A percentile compares a stretch with the other conserved stretches of the same genome.
Evolutionary conservation across 2,329 filamentous ascomycete genomes (phyloP).

Genomic region (Chrysoporthe puriensis): DNA sequence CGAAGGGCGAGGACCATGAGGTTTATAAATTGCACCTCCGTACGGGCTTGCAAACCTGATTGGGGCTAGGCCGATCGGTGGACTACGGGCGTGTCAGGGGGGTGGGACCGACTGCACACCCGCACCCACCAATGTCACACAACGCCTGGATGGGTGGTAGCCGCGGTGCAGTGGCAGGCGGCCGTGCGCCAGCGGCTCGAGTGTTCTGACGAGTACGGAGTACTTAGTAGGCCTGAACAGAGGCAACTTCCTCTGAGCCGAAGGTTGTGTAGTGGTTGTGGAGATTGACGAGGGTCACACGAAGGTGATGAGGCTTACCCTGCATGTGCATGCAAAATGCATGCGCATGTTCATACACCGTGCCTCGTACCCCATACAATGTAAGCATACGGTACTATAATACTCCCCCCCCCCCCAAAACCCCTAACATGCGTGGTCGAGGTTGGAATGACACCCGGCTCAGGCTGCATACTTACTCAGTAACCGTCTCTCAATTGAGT

Average conservation of each 20-base stretch:
- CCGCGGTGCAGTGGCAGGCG: neutral
- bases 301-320: neutral
- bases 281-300: neutral
- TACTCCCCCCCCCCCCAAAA: neutral
- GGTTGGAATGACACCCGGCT: neutral
- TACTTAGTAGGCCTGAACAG: neutral
- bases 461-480: neutral
- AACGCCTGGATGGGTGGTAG: neutral
- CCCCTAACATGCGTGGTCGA: neutral
- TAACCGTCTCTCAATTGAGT: too few relatives aligned
- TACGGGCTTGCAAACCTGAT: neutral
- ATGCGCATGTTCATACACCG: neutral
- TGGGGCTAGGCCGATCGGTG: neutral
- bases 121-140: neutral
- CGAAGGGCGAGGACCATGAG: neutral
- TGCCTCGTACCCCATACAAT: neutral
- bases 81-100: conserved; percentile 14
- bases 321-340: neutral
- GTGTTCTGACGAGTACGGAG: neutral
- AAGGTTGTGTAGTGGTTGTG: neutral
- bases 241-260: neutral
- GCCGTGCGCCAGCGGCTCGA: neutral
- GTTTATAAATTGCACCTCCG: neutral
- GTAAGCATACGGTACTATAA: neutral
- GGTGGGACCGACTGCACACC: conserved; percentile 7